Percentiles rank a stretch among this genome's conserved stretches.
These are phyloP conservation scores for Fusarium marasasianum DNA, from an alignment of 2,329 filamentous ascomycete genomes.

Conservation along the genomic window DNA sequence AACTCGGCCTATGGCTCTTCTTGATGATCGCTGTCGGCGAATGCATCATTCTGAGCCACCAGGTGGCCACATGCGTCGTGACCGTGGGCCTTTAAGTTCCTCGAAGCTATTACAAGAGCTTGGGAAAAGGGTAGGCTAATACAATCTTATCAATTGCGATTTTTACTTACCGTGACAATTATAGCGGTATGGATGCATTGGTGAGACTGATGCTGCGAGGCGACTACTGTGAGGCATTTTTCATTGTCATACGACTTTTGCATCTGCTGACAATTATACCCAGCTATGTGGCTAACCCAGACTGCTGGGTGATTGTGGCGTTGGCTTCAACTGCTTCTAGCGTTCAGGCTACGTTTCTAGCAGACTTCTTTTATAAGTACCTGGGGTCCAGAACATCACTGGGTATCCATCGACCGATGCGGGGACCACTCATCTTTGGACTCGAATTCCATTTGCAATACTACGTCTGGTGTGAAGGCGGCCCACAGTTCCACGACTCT, in stretches of 20 bases:
- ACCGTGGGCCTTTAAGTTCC: background rate
- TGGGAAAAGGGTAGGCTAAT: background rate
- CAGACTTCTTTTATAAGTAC: slow-evolving; percentile 7
- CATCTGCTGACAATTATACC: background rate
- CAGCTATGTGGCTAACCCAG: slow-evolving; percentile 1
- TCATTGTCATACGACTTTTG: rapidly evolving
- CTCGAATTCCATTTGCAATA: background rate
- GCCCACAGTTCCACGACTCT: background rate
- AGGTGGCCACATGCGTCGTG: background rate
- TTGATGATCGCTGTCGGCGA: background rate
- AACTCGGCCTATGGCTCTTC: background rate
- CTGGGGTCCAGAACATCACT: background rate
- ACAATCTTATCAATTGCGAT: rapidly evolving
- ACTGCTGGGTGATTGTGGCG: background rate
- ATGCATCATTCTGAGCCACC: background rate
- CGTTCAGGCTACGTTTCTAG: background rate
- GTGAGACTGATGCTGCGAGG: background rate
- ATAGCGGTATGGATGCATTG: background rate
- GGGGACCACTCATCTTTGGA: background rate
- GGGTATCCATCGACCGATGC: background rate
- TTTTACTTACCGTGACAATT: background rate
- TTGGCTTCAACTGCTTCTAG: background rate
- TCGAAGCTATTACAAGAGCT: background rate
- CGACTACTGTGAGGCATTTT: background rate
- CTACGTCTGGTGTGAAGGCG: slow-evolving; percentile 1